Base-by-base conservation (phyloP, 495 filamentous ascomycete genomes). In the Xylaria longipes region DNA sequence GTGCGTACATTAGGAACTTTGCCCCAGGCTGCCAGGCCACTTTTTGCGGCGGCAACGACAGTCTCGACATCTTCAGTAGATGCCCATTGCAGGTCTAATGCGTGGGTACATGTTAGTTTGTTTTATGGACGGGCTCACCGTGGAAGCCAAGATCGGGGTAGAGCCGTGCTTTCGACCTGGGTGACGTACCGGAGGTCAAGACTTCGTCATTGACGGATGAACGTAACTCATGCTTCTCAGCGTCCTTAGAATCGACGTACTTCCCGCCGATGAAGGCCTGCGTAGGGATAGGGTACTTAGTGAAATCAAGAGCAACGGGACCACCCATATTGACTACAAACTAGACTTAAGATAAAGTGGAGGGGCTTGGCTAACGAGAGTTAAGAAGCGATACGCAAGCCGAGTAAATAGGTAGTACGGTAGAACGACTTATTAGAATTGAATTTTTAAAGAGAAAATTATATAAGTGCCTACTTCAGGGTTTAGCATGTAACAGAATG, bases 11-110 rank as follows among this genome's bases (percentile, higher is more conserved):
- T 68, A 25, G 52, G 8, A 33, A 88, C 80, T 8, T 80, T 81
- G 2, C 82, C 83, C 89, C 90, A 91, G 25, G 82, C 78, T 25
- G 87, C 87, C 70, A 89, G 88, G 9, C 90, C 88, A 5, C 82
- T 83, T 68, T 87, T 86, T 35, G 90, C 90, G 17, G 89, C 85
- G 5, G 84, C 84, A 1, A 91, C 87, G 17, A 89, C 89, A 2
- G 74, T 77, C 77, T 91, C 84, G 71, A 87, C 83, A 72, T 92
- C 89, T 5, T 84, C 76, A 22, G 43, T 20, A 43, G 68, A 50
- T 4, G 68, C 68, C 68, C 66, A 68, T 46, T 68, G 66, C 25
- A 68, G 39, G 25, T 68, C 66, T 68, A 29, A 46, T 12, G 7
- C 20, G 25, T 17, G 45, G 2, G 41, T 15, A 48, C 20, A 62